These are phyloP conservation scores for Cardamine resedifolia DNA, from an alignment of 345 rosid genomes.

Conservation along the genomic window DNA sequence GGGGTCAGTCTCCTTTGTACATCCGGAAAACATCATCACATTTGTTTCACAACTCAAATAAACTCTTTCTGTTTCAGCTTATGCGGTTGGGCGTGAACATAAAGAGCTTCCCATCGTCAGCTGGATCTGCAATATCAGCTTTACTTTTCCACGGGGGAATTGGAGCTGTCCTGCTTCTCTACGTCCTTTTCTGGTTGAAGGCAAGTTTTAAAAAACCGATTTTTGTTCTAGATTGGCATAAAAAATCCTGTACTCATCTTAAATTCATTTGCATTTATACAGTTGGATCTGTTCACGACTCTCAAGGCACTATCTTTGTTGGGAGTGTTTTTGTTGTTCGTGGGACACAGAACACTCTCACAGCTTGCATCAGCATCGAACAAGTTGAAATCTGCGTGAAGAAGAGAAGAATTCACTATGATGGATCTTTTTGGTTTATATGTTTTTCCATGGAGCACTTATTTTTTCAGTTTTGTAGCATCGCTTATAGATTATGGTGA, in stretches of 20 bases:
- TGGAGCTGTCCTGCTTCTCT: constrained; percentile 80
- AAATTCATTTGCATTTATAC: constrained; percentile 16
- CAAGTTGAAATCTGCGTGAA: constrained; percentile 80
- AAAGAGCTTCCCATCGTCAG: constrained; percentile 80
- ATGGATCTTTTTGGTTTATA: background rate
- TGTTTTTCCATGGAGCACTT: constrained; percentile 1
- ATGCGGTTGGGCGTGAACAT: constrained; percentile 70
- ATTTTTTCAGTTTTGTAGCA: constrained; percentile 31
- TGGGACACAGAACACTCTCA: constrained; percentile 85
- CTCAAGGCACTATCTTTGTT: constrained; percentile 69
- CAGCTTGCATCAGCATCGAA: constrained; percentile 72
- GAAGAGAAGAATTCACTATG: constrained; percentile 6
- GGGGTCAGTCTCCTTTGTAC: constrained; percentile 65
- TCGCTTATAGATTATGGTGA: constrained; percentile 31
- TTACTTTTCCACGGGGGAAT: constrained; percentile 83
- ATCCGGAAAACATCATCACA: background rate
- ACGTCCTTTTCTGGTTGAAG: constrained; percentile 94
- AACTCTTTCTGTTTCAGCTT: constrained; percentile 48
- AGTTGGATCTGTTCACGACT: constrained; percentile 95
- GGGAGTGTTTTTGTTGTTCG: constrained; percentile 80
- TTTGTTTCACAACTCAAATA: background rate
- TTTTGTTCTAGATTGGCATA: background rate
- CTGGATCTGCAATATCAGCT: constrained; percentile 63
- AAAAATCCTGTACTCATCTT: background rate
- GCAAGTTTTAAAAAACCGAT: constrained; percentile 37